These are phyloP conservation scores for Leucosporidium scottii DNA, from an alignment of 768 basidiomycete genomes.

Conservation along the genomic window DNA sequence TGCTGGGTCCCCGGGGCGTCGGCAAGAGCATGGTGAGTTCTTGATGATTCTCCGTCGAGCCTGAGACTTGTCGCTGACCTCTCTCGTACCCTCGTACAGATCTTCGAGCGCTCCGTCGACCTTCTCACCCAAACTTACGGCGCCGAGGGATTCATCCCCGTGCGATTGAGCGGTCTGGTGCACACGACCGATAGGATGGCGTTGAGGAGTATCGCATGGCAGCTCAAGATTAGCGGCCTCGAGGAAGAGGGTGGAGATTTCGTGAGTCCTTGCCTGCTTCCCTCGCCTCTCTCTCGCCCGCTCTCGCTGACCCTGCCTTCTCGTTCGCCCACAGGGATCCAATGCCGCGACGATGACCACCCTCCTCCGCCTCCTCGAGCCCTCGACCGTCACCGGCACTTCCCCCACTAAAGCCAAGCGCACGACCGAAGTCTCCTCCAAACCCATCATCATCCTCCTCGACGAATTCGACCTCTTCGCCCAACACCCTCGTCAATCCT, in stretches of 20 bases:
- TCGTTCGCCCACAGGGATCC: slow-evolving; percentile 64
- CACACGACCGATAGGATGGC: slow-evolving; percentile 82
- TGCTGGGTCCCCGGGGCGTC: slow-evolving; percentile 35
- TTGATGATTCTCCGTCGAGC: neutral
- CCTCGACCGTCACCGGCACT: slow-evolving; percentile 37
- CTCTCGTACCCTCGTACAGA: slow-evolving; percentile 1
- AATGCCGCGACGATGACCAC: slow-evolving; percentile 36
- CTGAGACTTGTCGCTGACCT: rapidly evolving
- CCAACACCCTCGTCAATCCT: slow-evolving; percentile 78
- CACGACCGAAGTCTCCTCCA: neutral
- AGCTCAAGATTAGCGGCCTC: slow-evolving; percentile 72
- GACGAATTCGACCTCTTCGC: slow-evolving; percentile 94
- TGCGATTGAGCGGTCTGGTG: slow-evolving; percentile 76
- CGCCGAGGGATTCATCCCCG: slow-evolving; percentile 46
- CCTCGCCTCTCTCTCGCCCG: slow-evolving; percentile 45
- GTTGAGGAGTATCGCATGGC: slow-evolving; percentile 83
- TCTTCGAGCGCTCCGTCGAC: slow-evolving; percentile 32
- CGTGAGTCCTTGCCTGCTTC: slow-evolving; percentile 27
- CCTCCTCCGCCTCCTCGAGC: slow-evolving; percentile 36
- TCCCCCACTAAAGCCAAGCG: slow-evolving; percentile 50
- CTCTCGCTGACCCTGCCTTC: slow-evolving; percentile 54
- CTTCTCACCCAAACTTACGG: slow-evolving; percentile 22
- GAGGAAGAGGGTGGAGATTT: slow-evolving; percentile 46
- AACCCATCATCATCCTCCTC: slow-evolving; percentile 62
- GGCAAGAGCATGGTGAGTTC: slow-evolving; percentile 34